A percentile compares a stretch with the other conserved stretches of the same genome.
phyloP scores from a whole-genome alignment of 768 basidiomycete species.

The Psilocybe cubensis region DNA sequence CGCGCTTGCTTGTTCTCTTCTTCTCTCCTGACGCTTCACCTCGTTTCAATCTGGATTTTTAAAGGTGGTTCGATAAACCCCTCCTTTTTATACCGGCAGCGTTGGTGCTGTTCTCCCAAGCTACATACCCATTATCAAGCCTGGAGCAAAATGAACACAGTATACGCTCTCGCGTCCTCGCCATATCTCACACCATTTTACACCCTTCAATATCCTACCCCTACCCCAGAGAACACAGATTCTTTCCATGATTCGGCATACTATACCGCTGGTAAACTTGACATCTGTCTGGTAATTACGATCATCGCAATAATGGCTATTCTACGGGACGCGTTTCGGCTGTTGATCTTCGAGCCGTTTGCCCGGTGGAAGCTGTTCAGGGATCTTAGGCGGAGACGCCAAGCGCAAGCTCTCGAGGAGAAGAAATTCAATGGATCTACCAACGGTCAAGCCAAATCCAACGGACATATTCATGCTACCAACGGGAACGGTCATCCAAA shows the following conservation, averaged over 20 bases:
- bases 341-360: conserved; percentile 79
- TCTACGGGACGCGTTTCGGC: conserved; percentile 76
- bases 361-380: conserved; percentile 75
- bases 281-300: conserved; percentile 80
- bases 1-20: conserved; percentile 4
- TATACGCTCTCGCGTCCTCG: conserved; percentile 6
- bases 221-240: conserved; percentile 60
- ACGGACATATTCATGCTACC: conserved; percentile 16
- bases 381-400: conserved; percentile 41
- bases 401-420: conserved; percentile 20
- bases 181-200: conserved; percentile 69
- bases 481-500: conserved; percentile 30
- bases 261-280: conserved; percentile 74
- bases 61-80: conserved; percentile 27
- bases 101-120: conserved; percentile 3
- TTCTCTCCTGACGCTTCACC: conserved; percentile 8
- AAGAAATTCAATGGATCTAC: conserved; percentile 23
- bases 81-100: conserved; percentile 14
- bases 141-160: conserved; percentile 16
- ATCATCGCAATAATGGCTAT: conserved; percentile 88
- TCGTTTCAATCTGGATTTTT: neutral
- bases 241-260: conserved; percentile 73
- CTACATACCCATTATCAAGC: conserved; percentile 1
- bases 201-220: conserved; percentile 70
- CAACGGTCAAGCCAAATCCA: conserved; percentile 26